Base-by-base conservation (phyloP, 352 stramenopile species). In the Pythium dissotocum region DNA sequence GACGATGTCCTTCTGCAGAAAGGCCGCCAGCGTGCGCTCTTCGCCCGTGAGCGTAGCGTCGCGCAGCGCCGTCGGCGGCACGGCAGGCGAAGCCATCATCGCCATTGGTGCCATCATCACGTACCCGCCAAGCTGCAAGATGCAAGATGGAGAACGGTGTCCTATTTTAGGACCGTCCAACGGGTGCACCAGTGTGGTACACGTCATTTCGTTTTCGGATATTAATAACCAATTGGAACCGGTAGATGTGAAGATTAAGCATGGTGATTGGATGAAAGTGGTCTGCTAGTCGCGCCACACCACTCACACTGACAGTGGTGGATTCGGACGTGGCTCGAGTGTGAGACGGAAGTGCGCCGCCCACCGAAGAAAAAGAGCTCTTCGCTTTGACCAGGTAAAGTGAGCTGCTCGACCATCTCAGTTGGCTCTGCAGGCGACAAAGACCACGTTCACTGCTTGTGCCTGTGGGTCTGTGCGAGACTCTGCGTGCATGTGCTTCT, bases 1-100 rank as follows among this genome's bases (percentile, higher is more conserved):
- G 53, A 72, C 58, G 6, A 78, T 74, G 30, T 88, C 78, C 52
- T 58, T 54, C 16, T 65, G 54, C 36, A 89, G 70, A 24, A 65
- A 65, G 28, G 32, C 21, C 21, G 36, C 48, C 16, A 73, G 48
- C 51, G 80, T 69, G 3, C 51, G 55, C 71, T 78, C 74, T 21
- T 69, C 65, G 10, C 51, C 63, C 28, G 32, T 38, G 53, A 70
- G 64, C 46, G 54, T 4, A 2, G 54, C 54, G 13, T 26, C 35
- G 26, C 13, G 21, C 4, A 60, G 26, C 8, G 51, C 16, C 44
- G 55, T 16, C 49, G 26, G 18, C 59, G 18, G 21, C 52, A 33
- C 36, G 18, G 24, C 14, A 24, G 54, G 30, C 40, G 53, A 24
- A 33, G 57, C 40, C 9, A 61, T 61, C 56, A 83, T 26, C 13